Percentiles rank a stretch among this genome's conserved stretches.
These are phyloP conservation scores for Phytophthora brassicae DNA, from an alignment of 352 stramenopile species.

Conservation along the genomic window DNA sequence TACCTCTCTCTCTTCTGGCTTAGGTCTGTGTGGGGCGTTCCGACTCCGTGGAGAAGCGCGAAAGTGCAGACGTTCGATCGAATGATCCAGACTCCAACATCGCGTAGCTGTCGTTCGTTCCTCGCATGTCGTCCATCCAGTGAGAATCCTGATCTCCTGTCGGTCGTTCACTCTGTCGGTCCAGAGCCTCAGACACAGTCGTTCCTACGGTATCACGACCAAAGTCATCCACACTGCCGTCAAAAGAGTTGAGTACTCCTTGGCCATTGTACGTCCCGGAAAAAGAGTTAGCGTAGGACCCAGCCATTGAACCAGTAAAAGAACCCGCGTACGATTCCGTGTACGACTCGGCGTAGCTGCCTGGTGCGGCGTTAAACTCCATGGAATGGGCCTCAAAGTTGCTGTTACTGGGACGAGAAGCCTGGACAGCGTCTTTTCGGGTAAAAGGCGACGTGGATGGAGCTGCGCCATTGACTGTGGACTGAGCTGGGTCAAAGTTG, in stretches of 20 bases:
- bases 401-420: constrained; percentile 46
- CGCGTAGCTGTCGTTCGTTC: constrained; percentile 81
- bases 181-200: constrained; percentile 33
- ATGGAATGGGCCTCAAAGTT: constrained; percentile 60
- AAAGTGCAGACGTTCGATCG: constrained; percentile 68
- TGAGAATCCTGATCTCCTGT: constrained; percentile 39
- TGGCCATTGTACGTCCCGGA: constrained; percentile 53
- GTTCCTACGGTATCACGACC: constrained; percentile 34
- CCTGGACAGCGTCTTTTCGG: constrained; percentile 36
- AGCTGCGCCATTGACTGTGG: constrained; percentile 27
- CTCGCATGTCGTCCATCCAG: constrained; percentile 84
- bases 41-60: constrained; percentile 76
- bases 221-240: constrained; percentile 43
- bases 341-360: constrained; percentile 58
- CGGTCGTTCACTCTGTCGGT: constrained; percentile 29
- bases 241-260: constrained; percentile 56
- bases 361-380: constrained; percentile 44
- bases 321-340: constrained; percentile 55
- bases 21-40: constrained; percentile 44
- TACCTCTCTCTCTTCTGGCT: constrained; percentile 20
- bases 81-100: constrained; percentile 82
- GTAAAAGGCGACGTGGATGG: constrained; percentile 41
- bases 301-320: constrained; percentile 33
- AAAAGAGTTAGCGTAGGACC: constrained; percentile 48
- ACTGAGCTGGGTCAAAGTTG: constrained; percentile 41